Percentiles rank a stretch among this genome's conserved stretches.
Conservation (phyloP, 108 stramenopile species). For the Aurantiochytrium sp. region DNA sequence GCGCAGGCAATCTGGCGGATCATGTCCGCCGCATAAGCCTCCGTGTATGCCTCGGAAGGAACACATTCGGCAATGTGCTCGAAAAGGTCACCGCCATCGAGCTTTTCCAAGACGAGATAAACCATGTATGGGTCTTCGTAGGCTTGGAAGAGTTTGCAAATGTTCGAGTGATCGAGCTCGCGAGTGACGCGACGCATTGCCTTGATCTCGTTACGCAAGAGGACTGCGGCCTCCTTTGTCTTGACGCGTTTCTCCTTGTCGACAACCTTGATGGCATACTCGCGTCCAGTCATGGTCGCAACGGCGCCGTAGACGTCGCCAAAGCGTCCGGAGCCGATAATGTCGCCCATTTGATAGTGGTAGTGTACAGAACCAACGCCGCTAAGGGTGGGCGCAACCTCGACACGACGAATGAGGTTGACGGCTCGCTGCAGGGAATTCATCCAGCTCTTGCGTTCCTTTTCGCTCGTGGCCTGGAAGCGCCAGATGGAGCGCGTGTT, state of each 20-base stretch:
- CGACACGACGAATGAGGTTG: conserved; percentile 7
- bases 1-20: background rate
- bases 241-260: conserved; percentile 10
- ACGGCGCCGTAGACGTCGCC: background rate
- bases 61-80: background rate
- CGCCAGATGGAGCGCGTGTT: background rate
- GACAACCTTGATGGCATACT: conserved; percentile 15
- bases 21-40: background rate
- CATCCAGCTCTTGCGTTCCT: background rate
- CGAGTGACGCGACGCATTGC: background rate
- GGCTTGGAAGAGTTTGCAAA: conserved; percentile 9
- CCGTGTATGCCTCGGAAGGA: background rate
- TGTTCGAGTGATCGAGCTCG: conserved; percentile 14
- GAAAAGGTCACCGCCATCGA: background rate
- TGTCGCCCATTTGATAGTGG: background rate
- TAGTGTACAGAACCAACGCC: background rate
- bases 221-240: background rate
- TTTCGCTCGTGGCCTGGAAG: background rate
- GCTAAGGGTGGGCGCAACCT: background rate
- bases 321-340: background rate
- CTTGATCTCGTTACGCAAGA: background rate
- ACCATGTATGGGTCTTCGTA: conserved; percentile 3
- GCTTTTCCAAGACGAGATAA: background rate
- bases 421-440: background rate
- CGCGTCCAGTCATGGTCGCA: background rate